Evolutionary conservation across 495 filamentous ascomycete species (phyloP).

Genomic region (Acidomyces sp.): DNA sequence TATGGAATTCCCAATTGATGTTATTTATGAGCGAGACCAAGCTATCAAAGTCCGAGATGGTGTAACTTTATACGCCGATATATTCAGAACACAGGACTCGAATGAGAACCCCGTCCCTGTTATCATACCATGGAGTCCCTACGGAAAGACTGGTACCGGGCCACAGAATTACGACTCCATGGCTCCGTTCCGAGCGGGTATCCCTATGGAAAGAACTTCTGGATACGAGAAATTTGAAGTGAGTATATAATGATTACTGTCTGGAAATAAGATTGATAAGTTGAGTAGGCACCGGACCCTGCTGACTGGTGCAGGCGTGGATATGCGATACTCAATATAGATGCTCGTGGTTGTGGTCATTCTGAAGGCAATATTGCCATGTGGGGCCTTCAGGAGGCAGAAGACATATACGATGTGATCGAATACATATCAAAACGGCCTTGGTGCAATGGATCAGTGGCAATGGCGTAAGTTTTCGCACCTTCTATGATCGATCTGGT

Average conservation of each 20-base stretch:
- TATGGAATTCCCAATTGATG: too few species aligned
- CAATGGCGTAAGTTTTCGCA: too few species aligned
- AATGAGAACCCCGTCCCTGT: slow-evolving; percentile 30
- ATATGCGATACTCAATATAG: slow-evolving; percentile 35
- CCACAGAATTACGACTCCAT: slow-evolving; percentile 5
- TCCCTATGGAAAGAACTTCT: slow-evolving; percentile 1
- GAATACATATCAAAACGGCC: slow-evolving; percentile 30
- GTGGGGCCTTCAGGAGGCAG: slow-evolving; percentile 34
- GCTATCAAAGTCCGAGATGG: slow-evolving; percentile 26
- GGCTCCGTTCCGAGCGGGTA: slow-evolving; percentile 10
- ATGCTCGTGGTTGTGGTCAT: slow-evolving; percentile 32
- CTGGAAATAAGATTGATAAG: too few species aligned
- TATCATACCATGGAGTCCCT: slow-evolving; percentile 29
- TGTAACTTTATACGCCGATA: slow-evolving; percentile 25
- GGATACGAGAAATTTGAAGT: slow-evolving; percentile 32
- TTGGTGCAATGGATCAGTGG: slow-evolving; percentile 37
- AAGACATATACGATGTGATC: slow-evolving; percentile 35
- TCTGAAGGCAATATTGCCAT: slow-evolving; percentile 31
- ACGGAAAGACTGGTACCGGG: slow-evolving; percentile 25
- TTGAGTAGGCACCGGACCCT: too few species aligned
- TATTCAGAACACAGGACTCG: slow-evolving; percentile 24
- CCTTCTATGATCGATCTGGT: too few species aligned
- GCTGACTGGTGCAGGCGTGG: slow-evolving; percentile 30
- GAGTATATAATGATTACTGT: too few species aligned
- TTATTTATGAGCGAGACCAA: slow-evolving; percentile 30